A percentile compares a stretch with the other conserved stretches of the same genome.
These are phyloP conservation scores for Diaporthe sp. DNA, from an alignment of 2,329 filamentous ascomycete species.

Conservation along the genomic window DNA sequence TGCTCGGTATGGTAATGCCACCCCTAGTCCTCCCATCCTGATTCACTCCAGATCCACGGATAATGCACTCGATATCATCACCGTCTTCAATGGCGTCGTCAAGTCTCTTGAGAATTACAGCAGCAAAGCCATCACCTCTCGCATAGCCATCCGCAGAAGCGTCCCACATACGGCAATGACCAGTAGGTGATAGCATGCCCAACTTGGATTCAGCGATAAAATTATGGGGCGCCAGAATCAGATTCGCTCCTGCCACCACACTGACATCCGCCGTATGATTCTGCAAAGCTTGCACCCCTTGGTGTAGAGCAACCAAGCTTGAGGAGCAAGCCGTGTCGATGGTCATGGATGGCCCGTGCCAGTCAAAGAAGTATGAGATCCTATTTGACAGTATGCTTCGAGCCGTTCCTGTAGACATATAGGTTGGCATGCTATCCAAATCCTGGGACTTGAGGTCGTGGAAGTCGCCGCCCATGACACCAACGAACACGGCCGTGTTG, in stretches of 20 bases:
- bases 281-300: constrained; percentile 50
- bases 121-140: constrained; percentile 58
- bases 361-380: constrained; percentile 55
- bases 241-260: constrained; percentile 49
- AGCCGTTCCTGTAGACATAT: constrained; percentile 49
- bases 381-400: constrained; percentile 50
- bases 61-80: constrained; percentile 53
- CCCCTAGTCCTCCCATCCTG: constrained; percentile 54
- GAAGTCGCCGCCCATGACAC: constrained; percentile 27
- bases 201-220: constrained; percentile 50
- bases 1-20: too few species aligned
- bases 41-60: constrained; percentile 57
- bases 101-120: constrained; percentile 61
- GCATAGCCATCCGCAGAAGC: constrained; percentile 66
- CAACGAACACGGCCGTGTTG: constrained; percentile 47
- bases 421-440: too few species aligned
- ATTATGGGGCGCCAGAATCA: constrained; percentile 49
- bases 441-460: too few species aligned
- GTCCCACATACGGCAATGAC: constrained; percentile 60
- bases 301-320: constrained; percentile 53
- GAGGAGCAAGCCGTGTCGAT: constrained; percentile 60
- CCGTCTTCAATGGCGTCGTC: constrained; percentile 60
- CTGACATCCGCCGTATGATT: constrained; percentile 48
- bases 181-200: constrained; percentile 53
- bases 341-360: constrained; percentile 54